Conservation (phyloP, 257 asterid species). For the Przewalskia tangutica region DNA sequence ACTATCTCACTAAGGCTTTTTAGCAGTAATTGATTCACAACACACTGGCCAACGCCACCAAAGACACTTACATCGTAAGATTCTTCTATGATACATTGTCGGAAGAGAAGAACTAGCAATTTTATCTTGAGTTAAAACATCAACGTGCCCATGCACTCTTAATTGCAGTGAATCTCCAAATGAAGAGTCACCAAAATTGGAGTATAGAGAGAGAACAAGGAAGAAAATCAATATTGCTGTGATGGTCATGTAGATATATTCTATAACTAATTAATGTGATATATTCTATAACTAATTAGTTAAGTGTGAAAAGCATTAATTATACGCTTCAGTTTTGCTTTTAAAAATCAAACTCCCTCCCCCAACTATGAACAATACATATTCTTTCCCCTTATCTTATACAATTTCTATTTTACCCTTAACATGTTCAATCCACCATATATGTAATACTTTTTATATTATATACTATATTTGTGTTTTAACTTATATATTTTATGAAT, state of each 20-base stretch:
- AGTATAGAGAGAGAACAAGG: not conserved
- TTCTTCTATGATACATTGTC: not conserved
- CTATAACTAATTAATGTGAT: too few relatives aligned
- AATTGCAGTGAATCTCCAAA: not conserved
- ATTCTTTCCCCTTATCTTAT: too few relatives aligned
- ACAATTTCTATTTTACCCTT: too few relatives aligned
- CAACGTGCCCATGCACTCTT: not conserved
- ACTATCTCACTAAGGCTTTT: not conserved
- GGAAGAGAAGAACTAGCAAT: not conserved
- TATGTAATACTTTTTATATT: too few relatives aligned
- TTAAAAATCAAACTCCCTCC: too few relatives aligned
- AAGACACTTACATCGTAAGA: not conserved
- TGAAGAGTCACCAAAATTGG: not conserved
- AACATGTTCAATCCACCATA: too few relatives aligned
- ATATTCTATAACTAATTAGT: too few relatives aligned
- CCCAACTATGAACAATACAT: too few relatives aligned
- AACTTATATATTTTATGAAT: too few relatives aligned
- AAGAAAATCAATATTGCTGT: not conserved
- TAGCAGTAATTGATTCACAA: not conserved
- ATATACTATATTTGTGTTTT: too few relatives aligned
- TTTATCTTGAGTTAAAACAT: not conserved
- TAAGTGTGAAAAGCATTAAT: too few relatives aligned
- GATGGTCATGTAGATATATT: not conserved
- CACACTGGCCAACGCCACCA: not conserved
- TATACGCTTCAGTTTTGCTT: too few relatives aligned